Base-by-base conservation (phyloP, 2,329 filamentous ascomycete species). In the Neurospora sp. region DNA sequence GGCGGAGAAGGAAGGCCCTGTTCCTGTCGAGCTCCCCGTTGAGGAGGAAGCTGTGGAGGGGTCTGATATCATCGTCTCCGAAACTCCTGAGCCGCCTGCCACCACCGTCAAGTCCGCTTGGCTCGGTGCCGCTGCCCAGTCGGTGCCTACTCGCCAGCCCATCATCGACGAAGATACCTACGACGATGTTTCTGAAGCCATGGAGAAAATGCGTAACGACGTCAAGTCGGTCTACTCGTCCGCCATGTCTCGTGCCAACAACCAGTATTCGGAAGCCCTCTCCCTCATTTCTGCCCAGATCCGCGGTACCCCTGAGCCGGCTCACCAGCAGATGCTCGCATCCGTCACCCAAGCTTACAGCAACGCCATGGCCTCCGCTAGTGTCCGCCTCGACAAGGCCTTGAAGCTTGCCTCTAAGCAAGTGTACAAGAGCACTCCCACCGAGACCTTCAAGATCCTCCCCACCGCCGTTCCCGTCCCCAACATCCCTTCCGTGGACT, bases 331-430 rank as follows among this genome's bases (percentile, higher is more conserved):
- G 72, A 86, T 93, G 77, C 81, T 92, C 12, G 86, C 89, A 8
- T 91, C 90, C 0, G 86, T 91, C 10, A 89, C 89, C 8, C 85
- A 83, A 6, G 90, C 87, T 1, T 93, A 92, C 76, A 89, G 89
- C 40, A 85, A 86, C 39, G 89, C 90, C 1, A 77, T 91, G 17
- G 84, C 83, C 1, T 85, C 85, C 5, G 91, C 91, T 12, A 90
- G 85, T 74, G 83, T 85, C 8, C 84, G 84, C 36, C 80, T 91
- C 6, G 82, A 86, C 46, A 83, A 82, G 37, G 88, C 87, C 5
- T 77, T 88, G n/a, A 81, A 81, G 15, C 84, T 84, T 6, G 86
- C 85, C 2, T 86, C 85, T 1, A 80, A 81, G 57, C 81, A 81
- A 1, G 73, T 85, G 0, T 83, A 86, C 71, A 62, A 62, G 28